Evolutionary conservation across 352 stramenopile species (phyloP).

Genomic region (Pythium biforme): DNA sequence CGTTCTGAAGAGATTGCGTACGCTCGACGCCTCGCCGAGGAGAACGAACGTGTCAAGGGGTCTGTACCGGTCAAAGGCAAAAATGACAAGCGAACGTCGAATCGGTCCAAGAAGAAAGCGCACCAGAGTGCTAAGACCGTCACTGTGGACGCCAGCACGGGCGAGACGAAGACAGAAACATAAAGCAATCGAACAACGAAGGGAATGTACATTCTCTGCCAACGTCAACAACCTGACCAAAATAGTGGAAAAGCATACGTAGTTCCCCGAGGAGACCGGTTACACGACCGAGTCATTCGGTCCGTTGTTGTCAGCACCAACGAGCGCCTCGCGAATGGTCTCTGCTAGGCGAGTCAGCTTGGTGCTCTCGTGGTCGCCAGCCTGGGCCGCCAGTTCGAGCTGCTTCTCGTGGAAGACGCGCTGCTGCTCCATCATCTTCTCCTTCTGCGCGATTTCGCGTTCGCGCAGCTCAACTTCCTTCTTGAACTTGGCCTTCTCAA

Average conservation of each 20-base stretch:
- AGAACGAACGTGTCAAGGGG: slow-evolving; percentile 14
- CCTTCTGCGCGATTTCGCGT: slow-evolving; percentile 55
- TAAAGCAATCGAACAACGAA: background rate
- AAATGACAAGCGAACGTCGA: slow-evolving; percentile 11
- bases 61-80: background rate
- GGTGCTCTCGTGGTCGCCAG: slow-evolving; percentile 42
- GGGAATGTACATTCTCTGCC: background rate
- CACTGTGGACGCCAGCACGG: slow-evolving; percentile 8
- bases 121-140: slow-evolving; percentile 8
- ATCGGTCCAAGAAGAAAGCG: slow-evolving; percentile 15
- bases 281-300: slow-evolving; percentile 25
- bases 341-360: slow-evolving; percentile 68
- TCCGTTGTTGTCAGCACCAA: slow-evolving; percentile 28
- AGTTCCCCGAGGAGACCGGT: background rate
- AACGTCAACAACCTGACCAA: background rate
- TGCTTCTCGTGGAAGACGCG: slow-evolving; percentile 58
- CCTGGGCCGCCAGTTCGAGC: slow-evolving; percentile 40
- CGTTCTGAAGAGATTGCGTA: slow-evolving; percentile 12
- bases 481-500: slow-evolving; percentile 71
- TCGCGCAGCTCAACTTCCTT: slow-evolving; percentile 75
- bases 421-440: slow-evolving; percentile 66
- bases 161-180: background rate
- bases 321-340: slow-evolving; percentile 52
- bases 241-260: background rate
- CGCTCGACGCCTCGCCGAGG: slow-evolving; percentile 2